These are phyloP conservation scores for Elsinoe necatrix DNA, from an alignment of 2,329 filamentous ascomycete genomes.

Conservation along the genomic window DNA sequence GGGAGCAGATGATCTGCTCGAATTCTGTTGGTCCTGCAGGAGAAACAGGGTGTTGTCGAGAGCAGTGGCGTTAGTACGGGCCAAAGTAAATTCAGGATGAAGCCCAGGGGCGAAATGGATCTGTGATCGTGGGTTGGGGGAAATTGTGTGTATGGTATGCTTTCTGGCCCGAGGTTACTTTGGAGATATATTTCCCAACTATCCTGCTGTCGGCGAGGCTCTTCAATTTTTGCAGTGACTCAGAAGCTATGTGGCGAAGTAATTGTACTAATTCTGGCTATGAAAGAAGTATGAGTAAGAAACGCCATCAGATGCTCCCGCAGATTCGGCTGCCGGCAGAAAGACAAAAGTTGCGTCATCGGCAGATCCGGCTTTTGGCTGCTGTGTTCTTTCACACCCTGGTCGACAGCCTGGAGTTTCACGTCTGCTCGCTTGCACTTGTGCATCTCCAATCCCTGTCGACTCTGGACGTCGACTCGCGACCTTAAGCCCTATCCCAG, in stretches of 20 bases:
- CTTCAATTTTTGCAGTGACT: neutral
- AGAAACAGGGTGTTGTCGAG: neutral
- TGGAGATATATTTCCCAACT: neutral
- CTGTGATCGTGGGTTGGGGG: neutral
- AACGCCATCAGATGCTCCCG: neutral
- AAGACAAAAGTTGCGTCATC: conserved; percentile 7
- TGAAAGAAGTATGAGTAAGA: conserved; percentile 1
- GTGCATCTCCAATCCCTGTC: neutral
- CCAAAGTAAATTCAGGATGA: neutral
- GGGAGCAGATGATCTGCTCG: conserved; percentile 13
- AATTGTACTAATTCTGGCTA: neutral
- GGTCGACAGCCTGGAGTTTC: neutral
- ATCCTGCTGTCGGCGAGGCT: neutral
- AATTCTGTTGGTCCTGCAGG: neutral
- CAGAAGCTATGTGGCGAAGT: neutral
- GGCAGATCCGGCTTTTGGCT: neutral
- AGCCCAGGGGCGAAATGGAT: neutral
- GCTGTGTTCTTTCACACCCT: neutral
- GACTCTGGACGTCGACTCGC: neutral
- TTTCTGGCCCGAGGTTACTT: neutral
- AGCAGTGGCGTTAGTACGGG: neutral
- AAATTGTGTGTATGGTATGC: neutral
- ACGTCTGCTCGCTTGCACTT: neutral
- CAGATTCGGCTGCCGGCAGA: neutral
- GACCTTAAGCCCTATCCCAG: neutral